Base-by-base conservation (phyloP, 2,329 filamentous ascomycete species). In the Aspergillus carbonarius region DNA sequence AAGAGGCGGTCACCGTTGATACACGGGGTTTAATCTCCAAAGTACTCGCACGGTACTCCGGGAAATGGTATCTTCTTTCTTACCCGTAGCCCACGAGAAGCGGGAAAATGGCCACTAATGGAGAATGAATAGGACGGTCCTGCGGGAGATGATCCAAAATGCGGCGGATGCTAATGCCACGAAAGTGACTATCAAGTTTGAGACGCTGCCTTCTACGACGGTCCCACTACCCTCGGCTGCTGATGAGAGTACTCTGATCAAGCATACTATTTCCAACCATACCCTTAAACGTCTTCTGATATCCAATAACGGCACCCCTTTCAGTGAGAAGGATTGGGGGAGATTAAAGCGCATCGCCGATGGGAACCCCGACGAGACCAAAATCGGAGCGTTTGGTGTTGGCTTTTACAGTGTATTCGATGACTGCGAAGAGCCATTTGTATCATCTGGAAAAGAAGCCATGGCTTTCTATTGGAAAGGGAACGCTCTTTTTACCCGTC, bases 401-500 rank as follows among this genome's bases (percentile, higher is more conserved):
- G 95, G 95, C 2, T 99, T 99, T 79, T 99, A 99, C 82, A 96
- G 91, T 73, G 93, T 98, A 39, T 99, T 99, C 74, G 91, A 95
- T 61, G 95, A 99, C 73, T 99, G 93, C 73, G 96, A 99, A 76
- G 92, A 97, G 67, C 95, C 95, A 0, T 98, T 99, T 71, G 90
- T 99, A 64, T 95, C 92, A 65, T 98, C 93, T 0, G 95, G 95
- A 0, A 85, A 84, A 62, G 88, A 96, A 76, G 93, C 92, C 37
- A 97, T 99, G 91, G 93, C 93, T 0, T 99, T 99, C 72, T 99
- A 97, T 79, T 99, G 95, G 96, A 98, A 97, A 75, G 93, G 90
- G n/a, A 98, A 98, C 74, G 91, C 92, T 5, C 83, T 99, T 1
- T 98, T 96, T 73, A 99, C 96, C 23, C 89, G 93, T 68, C 91